A percentile compares a stretch with the other conserved stretches of the same genome.
Evolutionary conservation across 805 yeast genomes (phyloP).

Genomic region (Schizosaccharomyces octosporus): DNA sequence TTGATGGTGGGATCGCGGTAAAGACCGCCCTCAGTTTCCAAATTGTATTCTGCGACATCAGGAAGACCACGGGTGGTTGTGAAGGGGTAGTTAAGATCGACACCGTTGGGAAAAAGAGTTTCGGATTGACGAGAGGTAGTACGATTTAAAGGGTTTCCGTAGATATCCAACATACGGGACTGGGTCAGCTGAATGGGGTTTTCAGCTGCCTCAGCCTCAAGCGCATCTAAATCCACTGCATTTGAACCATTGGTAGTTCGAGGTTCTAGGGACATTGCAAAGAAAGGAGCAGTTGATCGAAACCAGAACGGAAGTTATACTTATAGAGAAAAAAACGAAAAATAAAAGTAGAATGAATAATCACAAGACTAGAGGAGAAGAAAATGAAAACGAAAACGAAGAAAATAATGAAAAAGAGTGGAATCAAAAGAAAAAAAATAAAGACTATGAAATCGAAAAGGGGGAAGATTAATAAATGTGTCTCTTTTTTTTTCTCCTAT

Average conservation of each 20-base stretch:
- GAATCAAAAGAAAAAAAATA: too few species aligned
- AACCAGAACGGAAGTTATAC: too few species aligned
- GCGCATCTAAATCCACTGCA: not conserved
- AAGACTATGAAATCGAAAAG: too few species aligned
- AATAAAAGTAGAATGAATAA: too few species aligned
- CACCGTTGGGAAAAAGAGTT: slow-evolving; percentile 1
- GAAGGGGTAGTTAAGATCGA: slow-evolving; percentile 1
- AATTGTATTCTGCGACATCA: not conserved
- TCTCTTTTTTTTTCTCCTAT: too few species aligned
- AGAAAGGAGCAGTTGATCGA: too few species aligned
- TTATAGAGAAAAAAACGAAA: too few species aligned
- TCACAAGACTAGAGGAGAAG: too few species aligned
- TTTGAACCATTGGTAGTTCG: not conserved
- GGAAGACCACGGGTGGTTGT: not conserved
- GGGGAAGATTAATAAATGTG: too few species aligned
- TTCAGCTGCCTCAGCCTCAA: not conserved
- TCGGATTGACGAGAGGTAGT: not conserved
- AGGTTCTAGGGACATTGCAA: not conserved
- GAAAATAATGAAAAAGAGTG: too few species aligned
- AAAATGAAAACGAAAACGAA: too few species aligned
- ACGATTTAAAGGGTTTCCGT: not conserved
- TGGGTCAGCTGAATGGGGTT: not conserved
- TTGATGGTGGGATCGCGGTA: slow-evolving; percentile 1
- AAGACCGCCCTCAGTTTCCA: not conserved
- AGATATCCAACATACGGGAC: not conserved